phyloP scores from a whole-genome alignment of 106 monocot species.

The Gastrodia elata region DNA sequence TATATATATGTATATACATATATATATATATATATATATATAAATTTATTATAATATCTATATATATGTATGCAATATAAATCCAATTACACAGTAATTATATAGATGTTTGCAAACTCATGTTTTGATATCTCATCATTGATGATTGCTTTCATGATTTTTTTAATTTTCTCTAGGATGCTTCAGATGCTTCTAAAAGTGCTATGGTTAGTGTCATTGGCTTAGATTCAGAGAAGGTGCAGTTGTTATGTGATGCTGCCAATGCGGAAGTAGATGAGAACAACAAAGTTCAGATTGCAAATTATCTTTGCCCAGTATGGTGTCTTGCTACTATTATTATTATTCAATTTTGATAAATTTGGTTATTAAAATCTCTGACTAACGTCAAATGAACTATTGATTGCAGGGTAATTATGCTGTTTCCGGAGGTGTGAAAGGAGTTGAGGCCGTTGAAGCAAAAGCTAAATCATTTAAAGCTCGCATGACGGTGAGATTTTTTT shows the following conservation, averaged over 20 bases:
- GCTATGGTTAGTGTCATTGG: slow-evolving; percentile 93
- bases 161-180: slow-evolving; percentile 40
- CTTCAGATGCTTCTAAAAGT: slow-evolving; percentile 73
- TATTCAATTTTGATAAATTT: not conserved
- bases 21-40: not conserved
- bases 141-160: not conserved
- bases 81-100: no score
- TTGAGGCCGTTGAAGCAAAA: slow-evolving; percentile 84
- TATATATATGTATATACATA: not conserved
- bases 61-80: no score
- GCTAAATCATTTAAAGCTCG: slow-evolving; percentile 98
- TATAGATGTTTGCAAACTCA: no score
- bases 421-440: slow-evolving; percentile 87
- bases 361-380: slow-evolving; percentile 8
- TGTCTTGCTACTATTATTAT: not conserved
- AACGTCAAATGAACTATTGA: not conserved
- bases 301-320: slow-evolving; percentile 84
- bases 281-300: slow-evolving; percentile 89
- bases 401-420: slow-evolving; percentile 92
- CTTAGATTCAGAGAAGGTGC: slow-evolving; percentile 80
- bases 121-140: not conserved
- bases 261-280: slow-evolving; percentile 91
- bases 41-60: slow-evolving; percentile 1
- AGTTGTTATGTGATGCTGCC: slow-evolving; percentile 83
- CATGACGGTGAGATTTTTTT: slow-evolving; percentile 63